phyloP scores from a whole-genome alignment of 2,329 filamentous ascomycete genomes.

The Pseudohalonectria lignicola region DNA sequence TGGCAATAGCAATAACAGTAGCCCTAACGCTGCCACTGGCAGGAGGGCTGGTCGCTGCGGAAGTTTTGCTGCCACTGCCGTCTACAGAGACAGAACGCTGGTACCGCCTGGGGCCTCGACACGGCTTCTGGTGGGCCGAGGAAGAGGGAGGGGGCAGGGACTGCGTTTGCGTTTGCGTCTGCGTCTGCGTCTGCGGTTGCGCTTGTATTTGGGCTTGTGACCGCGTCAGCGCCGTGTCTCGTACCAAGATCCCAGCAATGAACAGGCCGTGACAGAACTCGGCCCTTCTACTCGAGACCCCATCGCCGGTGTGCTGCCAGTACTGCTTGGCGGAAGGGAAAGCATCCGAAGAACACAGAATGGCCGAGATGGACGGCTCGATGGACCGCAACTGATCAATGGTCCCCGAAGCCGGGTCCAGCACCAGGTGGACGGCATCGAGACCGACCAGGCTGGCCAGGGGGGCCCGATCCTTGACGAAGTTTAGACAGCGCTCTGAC shows the following conservation, averaged over 20 bases:
- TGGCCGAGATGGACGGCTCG: slow-evolving; percentile 52
- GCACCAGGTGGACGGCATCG: slow-evolving; percentile 49
- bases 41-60: no score
- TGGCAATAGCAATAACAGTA: slow-evolving; percentile 1
- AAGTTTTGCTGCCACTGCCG: no score
- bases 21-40: no score
- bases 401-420: slow-evolving; percentile 43
- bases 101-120: slow-evolving; percentile 72
- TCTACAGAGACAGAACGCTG: slow-evolving; percentile 44
- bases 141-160: no score
- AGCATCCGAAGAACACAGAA: slow-evolving; percentile 58
- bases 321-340: slow-evolving; percentile 79
- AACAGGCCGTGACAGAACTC: slow-evolving; percentile 79
- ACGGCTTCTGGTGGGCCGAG: slow-evolving; percentile 21
- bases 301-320: slow-evolving; percentile 94
- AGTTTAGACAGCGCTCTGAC: slow-evolving; percentile 64
- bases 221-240: background rate
- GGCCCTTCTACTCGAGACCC: slow-evolving; percentile 79
- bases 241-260: slow-evolving; percentile 49
- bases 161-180: no score
- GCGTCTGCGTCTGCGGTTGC: no score
- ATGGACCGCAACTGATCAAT: slow-evolving; percentile 42
- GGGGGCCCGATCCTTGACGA: slow-evolving; percentile 52
- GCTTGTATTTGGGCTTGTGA: no score
- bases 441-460: slow-evolving; percentile 36